Conservation (phyloP, 257 asterid genomes). For the Craterostigma plantagineum region DNA sequence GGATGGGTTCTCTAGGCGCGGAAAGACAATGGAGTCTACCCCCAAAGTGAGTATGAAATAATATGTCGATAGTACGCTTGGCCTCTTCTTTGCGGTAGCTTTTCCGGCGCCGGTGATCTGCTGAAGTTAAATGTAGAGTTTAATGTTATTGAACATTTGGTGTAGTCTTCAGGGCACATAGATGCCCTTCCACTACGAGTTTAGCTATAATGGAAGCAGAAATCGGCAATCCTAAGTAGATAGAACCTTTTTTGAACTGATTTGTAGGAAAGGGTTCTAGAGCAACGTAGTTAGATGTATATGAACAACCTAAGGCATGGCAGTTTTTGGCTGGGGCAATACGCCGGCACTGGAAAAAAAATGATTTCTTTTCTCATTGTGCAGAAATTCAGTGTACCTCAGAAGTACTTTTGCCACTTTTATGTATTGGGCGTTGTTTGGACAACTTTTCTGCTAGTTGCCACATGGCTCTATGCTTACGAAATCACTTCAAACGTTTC, state of each 20-base stretch:
- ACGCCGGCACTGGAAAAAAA: too few species aligned
- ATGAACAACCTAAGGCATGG: too few species aligned
- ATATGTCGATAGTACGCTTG: too few species aligned
- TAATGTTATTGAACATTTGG: too few species aligned
- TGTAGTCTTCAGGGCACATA: too few species aligned
- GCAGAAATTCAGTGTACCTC: conserved; percentile 74
- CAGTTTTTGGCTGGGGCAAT: conserved; percentile 1
- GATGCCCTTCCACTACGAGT: too few species aligned
- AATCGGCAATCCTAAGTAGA: too few species aligned
- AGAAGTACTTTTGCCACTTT: conserved; percentile 69
- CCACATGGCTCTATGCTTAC: conserved; percentile 59
- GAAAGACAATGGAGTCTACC: conserved; percentile 50
- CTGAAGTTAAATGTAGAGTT: background rate
- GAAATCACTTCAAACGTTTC: conserved; percentile 23
- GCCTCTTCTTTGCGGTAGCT: too few species aligned
- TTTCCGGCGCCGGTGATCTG: background rate
- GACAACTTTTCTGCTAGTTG: conserved; percentile 48
- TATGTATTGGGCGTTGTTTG: conserved; percentile 50
- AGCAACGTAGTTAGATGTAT: too few species aligned
- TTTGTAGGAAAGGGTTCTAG: background rate
- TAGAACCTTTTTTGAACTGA: background rate
- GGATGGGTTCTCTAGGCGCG: conserved; percentile 30
- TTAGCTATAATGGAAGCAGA: too few species aligned
- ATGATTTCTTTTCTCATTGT: conserved; percentile 4
- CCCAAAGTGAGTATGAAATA: conserved; percentile 25